Evolutionary conservation across 2,329 filamentous ascomycete species (phyloP), one percentile per base, ranked within the genome.

Genomic region (Ceratocystis diversiconidia): DNA sequence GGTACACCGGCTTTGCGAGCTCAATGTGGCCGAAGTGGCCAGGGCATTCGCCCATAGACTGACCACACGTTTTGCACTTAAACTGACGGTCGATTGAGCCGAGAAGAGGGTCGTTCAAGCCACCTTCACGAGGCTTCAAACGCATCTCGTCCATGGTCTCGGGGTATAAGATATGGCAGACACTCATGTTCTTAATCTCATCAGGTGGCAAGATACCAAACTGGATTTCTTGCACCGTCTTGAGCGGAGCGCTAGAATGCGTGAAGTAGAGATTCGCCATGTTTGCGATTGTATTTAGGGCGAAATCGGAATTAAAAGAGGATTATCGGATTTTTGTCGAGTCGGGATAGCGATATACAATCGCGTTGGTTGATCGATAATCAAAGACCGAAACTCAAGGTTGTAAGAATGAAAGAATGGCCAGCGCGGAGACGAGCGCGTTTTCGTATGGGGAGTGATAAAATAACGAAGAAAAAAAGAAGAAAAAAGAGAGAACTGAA

Each of bases 1-100:
- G 94, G 76, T 89, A 99, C 71, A 99, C 94, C 65, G 95, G 94
- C 74, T 90, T 92, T 52, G 94, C 92, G 71, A 99, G 83, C 78
- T 99, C 95, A 72, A 99, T 99, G 77, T 99, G 95, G 69, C 94
- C 94, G 75, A 99, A 99, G 75, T 99, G 94, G 68, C 94, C 94
- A 67, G 94, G 92, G 75, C 94, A 99, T 75, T 96, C 90, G 69
- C 89, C 87, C 83, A 96, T 96, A 73, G 89, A 88, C 77, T 99
- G 92, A 70, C 92, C 88, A 77, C 94, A 99, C 61, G 95, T 97
- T 73, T 89, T 92, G 79, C 94, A 99, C 76, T 91, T 90, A 80
- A 90, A 95, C 74, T 91, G 88, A 70, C 94, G 87, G 75, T 99
- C 95, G 75, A 99, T 96, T 62, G 94, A 96, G 67, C 94, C 94